A percentile compares a stretch with the other conserved stretches of the same genome.
These are phyloP conservation scores for Colletotrichum shisoi DNA, from an alignment of 2,329 filamentous ascomycete species.

Conservation along the genomic window DNA sequence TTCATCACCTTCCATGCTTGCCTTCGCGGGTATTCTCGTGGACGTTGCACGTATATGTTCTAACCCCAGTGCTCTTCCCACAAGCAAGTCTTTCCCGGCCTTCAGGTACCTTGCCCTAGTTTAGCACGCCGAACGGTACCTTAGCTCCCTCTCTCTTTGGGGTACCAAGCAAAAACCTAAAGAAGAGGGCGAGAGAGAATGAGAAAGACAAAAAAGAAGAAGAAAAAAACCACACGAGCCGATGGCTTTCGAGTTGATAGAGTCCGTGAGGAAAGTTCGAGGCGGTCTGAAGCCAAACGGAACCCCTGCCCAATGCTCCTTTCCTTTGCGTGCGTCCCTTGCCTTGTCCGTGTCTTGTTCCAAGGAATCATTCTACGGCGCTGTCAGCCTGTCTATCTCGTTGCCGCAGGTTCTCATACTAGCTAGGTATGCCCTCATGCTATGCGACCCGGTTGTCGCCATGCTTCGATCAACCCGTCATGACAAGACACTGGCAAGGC, in stretches of 20 bases:
- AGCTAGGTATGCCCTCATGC: constrained; percentile 11
- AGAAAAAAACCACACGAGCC: neutral
- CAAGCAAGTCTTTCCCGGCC: constrained; percentile 14
- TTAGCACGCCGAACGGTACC: constrained; percentile 24
- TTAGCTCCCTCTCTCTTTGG: constrained; percentile 20
- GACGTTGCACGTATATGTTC: neutral
- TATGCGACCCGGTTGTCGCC: constrained; percentile 8
- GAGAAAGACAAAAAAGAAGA: no score
- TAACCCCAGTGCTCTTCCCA: constrained; percentile 8
- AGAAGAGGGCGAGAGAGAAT: no score
- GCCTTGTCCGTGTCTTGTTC: constrained; percentile 25
- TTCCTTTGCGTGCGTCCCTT: constrained; percentile 16
- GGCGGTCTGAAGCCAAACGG: constrained; percentile 37
- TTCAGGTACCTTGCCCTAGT: constrained; percentile 18
- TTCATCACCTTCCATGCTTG: neutral
- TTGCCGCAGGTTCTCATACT: neutral
- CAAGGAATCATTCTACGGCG: constrained; percentile 28
- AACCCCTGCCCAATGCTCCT: constrained; percentile 30
- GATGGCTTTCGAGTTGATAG: constrained; percentile 32
- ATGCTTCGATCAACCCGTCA: constrained; percentile 22
- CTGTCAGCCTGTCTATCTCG: constrained; percentile 16
- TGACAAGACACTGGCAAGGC: constrained; percentile 18
- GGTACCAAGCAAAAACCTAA: neutral
- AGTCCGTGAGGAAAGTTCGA: constrained; percentile 34
- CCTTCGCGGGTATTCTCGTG: constrained; percentile 6